phyloP scores from a whole-genome alignment of 192 early-diverging fungal genomes.

The Dissophora ornata region DNA sequence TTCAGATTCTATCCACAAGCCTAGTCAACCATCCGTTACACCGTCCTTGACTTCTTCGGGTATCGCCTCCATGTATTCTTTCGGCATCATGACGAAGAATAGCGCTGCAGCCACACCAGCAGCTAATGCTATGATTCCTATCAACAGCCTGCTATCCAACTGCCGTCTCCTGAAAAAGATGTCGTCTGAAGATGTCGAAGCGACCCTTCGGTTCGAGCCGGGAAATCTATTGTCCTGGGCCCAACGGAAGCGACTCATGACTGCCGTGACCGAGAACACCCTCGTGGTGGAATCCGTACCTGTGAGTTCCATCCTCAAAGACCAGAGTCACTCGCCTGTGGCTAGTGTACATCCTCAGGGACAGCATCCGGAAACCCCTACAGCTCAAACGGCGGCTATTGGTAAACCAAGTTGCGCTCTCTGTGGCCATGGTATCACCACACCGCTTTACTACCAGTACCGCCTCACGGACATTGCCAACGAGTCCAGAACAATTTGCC shows the following conservation, averaged over 20 bases:
- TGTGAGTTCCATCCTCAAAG: conserved; percentile 3
- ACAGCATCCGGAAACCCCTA: conserved; percentile 4
- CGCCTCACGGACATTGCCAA: conserved; percentile 40
- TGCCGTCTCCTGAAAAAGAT: conserved; percentile 52
- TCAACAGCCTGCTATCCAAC: conserved; percentile 40
- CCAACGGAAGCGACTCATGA: conserved; percentile 50
- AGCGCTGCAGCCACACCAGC: conserved; percentile 2
- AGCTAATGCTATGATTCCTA: conserved; percentile 32
- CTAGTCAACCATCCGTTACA: conserved; percentile 6
- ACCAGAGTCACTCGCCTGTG: conserved; percentile 6
- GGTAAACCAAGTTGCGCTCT: conserved; percentile 39
- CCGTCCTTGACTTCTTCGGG: conserved; percentile 16
- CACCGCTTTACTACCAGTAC: conserved; percentile 46
- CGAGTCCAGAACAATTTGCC: conserved; percentile 48
- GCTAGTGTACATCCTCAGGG: background rate
- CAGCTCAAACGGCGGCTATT: background rate
- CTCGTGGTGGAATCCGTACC: conserved; percentile 48
- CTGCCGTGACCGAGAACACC: conserved; percentile 49
- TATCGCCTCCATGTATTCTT: conserved; percentile 40
- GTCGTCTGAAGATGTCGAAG: conserved; percentile 51
- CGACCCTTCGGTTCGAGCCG: conserved; percentile 46
- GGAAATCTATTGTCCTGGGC: conserved; percentile 50
- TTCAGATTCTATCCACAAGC: background rate
- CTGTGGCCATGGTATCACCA: conserved; percentile 36
- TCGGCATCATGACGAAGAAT: conserved; percentile 33